A percentile compares a stretch with the other conserved stretches of the same genome.
phyloP scores from a whole-genome alignment of 306 rosid genomes.

The Cicer judaicum region DNA sequence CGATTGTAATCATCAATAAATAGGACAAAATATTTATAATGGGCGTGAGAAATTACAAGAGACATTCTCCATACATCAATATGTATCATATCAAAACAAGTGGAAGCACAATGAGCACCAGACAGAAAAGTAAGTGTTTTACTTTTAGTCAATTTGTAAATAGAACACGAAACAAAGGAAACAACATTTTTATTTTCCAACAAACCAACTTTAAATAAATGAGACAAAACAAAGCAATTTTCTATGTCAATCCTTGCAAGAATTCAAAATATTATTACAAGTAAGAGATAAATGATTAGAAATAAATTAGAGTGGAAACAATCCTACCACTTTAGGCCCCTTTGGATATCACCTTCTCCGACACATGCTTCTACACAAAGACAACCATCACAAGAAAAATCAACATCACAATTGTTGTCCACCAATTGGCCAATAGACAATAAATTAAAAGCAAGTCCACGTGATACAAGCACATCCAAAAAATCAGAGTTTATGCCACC shows the following conservation, averaged over 20 bases:
- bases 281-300: not conserved
- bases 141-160: not conserved
- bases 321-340: conserved; percentile 9
- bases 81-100: not conserved
- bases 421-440: not conserved
- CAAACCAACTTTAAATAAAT: not conserved
- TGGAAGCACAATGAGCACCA: not conserved
- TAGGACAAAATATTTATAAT: not conserved
- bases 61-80: not conserved
- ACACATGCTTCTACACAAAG: not conserved
- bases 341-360: not conserved
- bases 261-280: not conserved
- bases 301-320: not conserved
- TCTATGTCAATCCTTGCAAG: not conserved
- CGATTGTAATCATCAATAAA: too few relatives aligned
- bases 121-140: not conserved
- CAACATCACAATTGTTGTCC: not conserved
- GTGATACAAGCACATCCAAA: not conserved
- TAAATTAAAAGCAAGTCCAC: not conserved
- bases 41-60: not conserved
- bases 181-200: not conserved
- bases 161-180: not conserved
- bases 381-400: not conserved
- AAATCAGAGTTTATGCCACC: not conserved
- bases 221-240: not conserved